Evolutionary conservation across 2,329 filamentous ascomycete species (phyloP), one percentile per base, ranked within the genome.

Genomic region (Fusarium sp.): DNA sequence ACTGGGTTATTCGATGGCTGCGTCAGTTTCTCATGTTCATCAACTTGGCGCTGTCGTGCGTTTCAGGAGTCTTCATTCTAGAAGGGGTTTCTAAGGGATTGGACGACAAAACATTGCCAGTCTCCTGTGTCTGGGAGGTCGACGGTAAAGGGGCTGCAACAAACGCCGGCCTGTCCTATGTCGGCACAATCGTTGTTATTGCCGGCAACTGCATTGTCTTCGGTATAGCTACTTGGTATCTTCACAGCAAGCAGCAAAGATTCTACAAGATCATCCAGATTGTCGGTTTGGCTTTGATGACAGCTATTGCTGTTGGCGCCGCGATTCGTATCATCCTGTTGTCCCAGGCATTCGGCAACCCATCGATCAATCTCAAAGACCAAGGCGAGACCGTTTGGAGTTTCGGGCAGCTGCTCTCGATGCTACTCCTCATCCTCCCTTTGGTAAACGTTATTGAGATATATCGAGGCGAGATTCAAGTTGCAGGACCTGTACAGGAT

Each of bases 1-100:
- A 91, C 76, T 88, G 87, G 86, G 86, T 91, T 0, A 78, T 91
- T 49, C 82, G 88, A 45, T 91, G 88, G 88, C 78, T 91, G 70
- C 82, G 89, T 22, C 87, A 90, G 73, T 78, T 85, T 22, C 82
- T 91, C 68, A 91, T 91, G 88, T 83, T 90, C 62, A 81, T 87
- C 62, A 91, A 90, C 76, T 78, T 91, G 63, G 82, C 81, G 1
- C 82, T 91, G 15, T 87, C 85, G 7, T 84, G 84, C 51, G 78
- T 86, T 5, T 84, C 82, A 33, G 86, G 87, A 9, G 75, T 87
- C 17, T 87, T 87, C 68, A 82, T 90, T 41, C 78, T 90, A 22
- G 81, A 84, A 68, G 82, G 81, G 19, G 86, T 90, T 11, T 77
- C 82, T 51, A 83, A 82, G 57, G 82, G 84, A 17, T 75, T 90